Evolutionary conservation across 805 yeast genomes (phyloP).

Genomic region (Metschnikowia lochheadii): DNA sequence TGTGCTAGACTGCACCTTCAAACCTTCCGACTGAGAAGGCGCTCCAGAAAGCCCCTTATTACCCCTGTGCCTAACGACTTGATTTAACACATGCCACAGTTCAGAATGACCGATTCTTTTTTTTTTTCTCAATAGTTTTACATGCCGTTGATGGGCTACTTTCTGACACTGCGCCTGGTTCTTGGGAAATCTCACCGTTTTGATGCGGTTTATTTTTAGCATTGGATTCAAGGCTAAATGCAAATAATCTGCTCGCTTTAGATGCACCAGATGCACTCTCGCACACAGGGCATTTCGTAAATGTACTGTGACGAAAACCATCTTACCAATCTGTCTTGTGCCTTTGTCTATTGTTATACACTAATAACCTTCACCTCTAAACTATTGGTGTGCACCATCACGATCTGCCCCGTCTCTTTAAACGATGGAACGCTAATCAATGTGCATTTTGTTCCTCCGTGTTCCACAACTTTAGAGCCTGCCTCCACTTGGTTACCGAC

Average conservation of each 20-base stretch:
- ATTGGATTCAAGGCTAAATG: not conserved
- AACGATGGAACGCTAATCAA: conserved; percentile 72
- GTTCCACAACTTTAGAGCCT: conserved; percentile 40
- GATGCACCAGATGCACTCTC: not conserved
- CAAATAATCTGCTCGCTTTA: not conserved
- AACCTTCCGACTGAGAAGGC: not conserved
- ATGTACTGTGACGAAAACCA: not conserved
- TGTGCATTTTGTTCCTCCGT: conserved; percentile 37
- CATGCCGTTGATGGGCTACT: not conserved
- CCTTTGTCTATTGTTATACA: conserved; percentile 11
- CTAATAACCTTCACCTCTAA: conserved; percentile 52
- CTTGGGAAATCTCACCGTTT: not conserved
- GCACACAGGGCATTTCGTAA: not conserved
- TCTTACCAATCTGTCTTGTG: not conserved
- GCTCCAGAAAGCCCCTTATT: not conserved
- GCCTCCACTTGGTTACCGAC: conserved; percentile 78
- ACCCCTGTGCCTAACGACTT: not conserved
- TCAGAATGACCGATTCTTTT: not conserved
- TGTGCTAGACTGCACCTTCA: not conserved
- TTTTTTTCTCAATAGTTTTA: not conserved
- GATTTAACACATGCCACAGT: not conserved
- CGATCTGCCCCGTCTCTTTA: conserved; percentile 58
- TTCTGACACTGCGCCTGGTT: not conserved
- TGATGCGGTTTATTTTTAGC: not conserved
- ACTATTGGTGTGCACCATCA: conserved; percentile 55